phyloP scores from a whole-genome alignment of 176 grass and related monocot species.

The Carex myosuroides region DNA sequence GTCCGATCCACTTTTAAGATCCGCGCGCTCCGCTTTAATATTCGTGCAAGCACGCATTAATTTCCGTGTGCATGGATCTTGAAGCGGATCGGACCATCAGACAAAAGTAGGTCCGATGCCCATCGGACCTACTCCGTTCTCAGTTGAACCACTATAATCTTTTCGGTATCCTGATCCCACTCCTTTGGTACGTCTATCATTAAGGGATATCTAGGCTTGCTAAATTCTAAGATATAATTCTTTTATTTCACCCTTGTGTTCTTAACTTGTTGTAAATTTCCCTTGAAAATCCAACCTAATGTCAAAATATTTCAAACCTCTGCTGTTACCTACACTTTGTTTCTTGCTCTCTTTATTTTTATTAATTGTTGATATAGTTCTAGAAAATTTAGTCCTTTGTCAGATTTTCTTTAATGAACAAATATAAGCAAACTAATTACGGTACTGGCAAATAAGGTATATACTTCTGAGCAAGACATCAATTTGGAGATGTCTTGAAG shows the following conservation, averaged over 20 bases:
- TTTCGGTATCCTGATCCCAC: constrained; percentile 62
- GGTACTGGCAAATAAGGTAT: neutral
- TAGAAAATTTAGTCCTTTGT: neutral
- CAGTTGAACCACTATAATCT: constrained; percentile 29
- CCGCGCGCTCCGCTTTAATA: no score
- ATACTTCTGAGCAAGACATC: neutral
- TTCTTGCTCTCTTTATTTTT: neutral
- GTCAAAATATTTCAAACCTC: neutral
- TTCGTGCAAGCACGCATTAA: no score
- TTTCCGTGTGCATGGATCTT: no score
- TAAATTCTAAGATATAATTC: constrained; percentile 29
- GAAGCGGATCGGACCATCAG: no score
- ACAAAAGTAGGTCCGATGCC: no score
- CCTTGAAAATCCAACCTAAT: neutral
- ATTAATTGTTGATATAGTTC: neutral
- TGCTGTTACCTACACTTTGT: neutral
- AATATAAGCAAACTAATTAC: neutral
- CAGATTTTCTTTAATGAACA: neutral
- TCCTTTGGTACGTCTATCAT: constrained; percentile 69
- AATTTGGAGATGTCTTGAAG: neutral
- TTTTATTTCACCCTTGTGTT: neutral
- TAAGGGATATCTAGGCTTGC: constrained; percentile 42
- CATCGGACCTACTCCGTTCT: no score
- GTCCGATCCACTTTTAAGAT: no score
- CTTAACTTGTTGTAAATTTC: neutral